These are phyloP conservation scores for Ophiostoma tasmaniense DNA, from an alignment of 2,329 filamentous ascomycete species.

Conservation along the genomic window DNA sequence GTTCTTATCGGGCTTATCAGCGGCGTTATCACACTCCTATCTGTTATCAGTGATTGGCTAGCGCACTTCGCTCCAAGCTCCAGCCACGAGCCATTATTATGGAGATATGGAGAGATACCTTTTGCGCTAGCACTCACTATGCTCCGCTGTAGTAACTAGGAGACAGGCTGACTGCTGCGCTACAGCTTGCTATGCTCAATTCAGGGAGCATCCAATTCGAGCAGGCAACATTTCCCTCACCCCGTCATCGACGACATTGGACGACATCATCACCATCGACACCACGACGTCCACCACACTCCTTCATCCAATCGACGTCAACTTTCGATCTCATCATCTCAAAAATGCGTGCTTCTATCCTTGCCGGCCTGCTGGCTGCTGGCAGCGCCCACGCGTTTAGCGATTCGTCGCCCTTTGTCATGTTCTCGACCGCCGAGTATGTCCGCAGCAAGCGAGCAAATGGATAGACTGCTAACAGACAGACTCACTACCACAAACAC, in stretches of 20 bases:
- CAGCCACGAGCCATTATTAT: constrained; percentile 5
- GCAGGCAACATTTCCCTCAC: constrained; percentile 13
- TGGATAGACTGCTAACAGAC: constrained; percentile 22
- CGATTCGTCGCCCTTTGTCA: constrained; percentile 80
- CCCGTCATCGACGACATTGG: neutral
- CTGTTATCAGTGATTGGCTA: neutral
- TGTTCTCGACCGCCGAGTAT: constrained; percentile 79
- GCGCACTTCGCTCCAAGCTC: neutral
- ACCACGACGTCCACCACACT: neutral
- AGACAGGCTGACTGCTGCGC: neutral
- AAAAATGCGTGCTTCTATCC: constrained; percentile 46
- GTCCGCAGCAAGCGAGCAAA: constrained; percentile 25
- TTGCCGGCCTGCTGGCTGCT: constrained; percentile 45
- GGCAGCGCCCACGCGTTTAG: constrained; percentile 63
- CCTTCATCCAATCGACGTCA: neutral
- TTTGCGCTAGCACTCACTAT: neutral
- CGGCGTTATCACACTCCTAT: neutral
- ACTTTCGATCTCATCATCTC: neutral
- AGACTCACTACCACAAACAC: constrained; percentile 28
- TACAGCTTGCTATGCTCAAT: neutral
- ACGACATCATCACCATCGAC: neutral
- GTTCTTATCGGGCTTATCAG: neutral
- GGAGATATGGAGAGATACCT: neutral
- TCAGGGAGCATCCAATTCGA: constrained; percentile 3
- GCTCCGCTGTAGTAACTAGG: neutral